Percentiles rank a stretch among this genome's conserved stretches.
Conservation (phyloP, 2,329 filamentous ascomycete species). For the Gliomastix tumulicola region DNA sequence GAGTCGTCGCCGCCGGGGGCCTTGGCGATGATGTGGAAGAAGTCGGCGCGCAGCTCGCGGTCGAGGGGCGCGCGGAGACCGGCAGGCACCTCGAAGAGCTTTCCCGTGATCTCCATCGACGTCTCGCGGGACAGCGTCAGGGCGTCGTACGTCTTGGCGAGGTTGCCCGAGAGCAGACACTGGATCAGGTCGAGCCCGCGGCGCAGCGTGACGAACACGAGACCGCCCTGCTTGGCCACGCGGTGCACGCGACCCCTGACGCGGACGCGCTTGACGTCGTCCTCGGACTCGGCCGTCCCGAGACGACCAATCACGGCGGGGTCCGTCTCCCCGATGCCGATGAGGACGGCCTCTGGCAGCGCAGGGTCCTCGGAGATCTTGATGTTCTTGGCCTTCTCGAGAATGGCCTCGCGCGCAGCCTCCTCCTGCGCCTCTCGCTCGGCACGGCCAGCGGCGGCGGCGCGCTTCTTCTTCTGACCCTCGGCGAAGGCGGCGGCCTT, state of each 20-base stretch:
- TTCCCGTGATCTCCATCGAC: slow-evolving; percentile 76
- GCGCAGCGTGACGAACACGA: slow-evolving; percentile 76
- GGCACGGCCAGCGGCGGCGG: slow-evolving; percentile 64
- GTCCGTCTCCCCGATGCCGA: slow-evolving; percentile 53
- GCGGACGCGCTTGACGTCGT: slow-evolving; percentile 60
- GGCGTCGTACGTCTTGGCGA: slow-evolving; percentile 89
- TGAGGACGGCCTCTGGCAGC: slow-evolving; percentile 66
- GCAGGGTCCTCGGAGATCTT: slow-evolving; percentile 61
- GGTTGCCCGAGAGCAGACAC: slow-evolving; percentile 69
- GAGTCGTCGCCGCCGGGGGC: slow-evolving; percentile 84
- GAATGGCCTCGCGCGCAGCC: slow-evolving; percentile 53
- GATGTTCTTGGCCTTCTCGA: slow-evolving; percentile 75
- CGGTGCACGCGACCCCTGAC: slow-evolving; percentile 81
- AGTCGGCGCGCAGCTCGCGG: slow-evolving; percentile 88
- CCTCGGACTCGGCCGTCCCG: slow-evolving; percentile 35
- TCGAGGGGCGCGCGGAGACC: slow-evolving; percentile 73
- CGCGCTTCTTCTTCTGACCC: slow-evolving; percentile 75
- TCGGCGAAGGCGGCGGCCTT: slow-evolving; percentile 68
- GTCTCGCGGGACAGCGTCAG: slow-evolving; percentile 80
- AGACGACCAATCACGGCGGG: slow-evolving; percentile 19
- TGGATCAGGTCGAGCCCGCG: slow-evolving; percentile 77
- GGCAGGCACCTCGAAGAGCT: slow-evolving; percentile 73
- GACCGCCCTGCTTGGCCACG: slow-evolving; percentile 72
- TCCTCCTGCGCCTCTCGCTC: slow-evolving; percentile 65
- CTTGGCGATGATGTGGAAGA: slow-evolving; percentile 71